These are phyloP conservation scores for Candida methanosorbosa DNA, from an alignment of 805 yeast genomes.

Conservation along the genomic window DNA sequence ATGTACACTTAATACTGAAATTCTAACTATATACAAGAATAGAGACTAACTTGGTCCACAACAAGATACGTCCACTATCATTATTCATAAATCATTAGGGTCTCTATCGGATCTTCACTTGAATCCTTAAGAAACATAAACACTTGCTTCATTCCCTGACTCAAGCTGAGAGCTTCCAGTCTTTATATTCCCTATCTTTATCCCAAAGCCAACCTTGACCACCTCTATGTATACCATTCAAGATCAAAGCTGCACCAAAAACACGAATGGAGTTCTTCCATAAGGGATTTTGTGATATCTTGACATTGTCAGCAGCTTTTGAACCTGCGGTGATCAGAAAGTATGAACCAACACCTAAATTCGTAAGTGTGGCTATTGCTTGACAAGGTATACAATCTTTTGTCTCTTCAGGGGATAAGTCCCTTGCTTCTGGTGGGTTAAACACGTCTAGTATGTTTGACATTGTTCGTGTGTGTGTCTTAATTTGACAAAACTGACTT, in stretches of 20 bases:
- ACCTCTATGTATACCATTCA: constrained; percentile 54
- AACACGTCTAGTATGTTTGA: constrained; percentile 48
- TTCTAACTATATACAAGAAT: no score
- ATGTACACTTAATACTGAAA: no score
- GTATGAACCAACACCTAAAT: constrained; percentile 55
- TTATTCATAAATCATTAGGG: no score
- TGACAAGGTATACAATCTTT: constrained; percentile 64
- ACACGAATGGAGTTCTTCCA: constrained; percentile 50
- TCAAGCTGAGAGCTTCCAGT: constrained; percentile 6
- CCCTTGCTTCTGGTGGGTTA: constrained; percentile 38
- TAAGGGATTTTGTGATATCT: constrained; percentile 31
- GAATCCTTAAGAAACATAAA: no score
- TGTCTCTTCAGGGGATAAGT: constrained; percentile 31
- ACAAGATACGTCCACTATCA: no score
- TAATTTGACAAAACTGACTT: no score
- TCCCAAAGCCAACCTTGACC: constrained; percentile 56
- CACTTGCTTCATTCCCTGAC: no score
- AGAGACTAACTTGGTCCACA: no score
- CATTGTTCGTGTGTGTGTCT: no score
- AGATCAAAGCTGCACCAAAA: constrained; percentile 45
- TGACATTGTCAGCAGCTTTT: constrained; percentile 36
- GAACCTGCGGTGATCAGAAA: constrained; percentile 33
- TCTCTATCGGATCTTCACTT: no score
- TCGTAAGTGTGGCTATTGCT: constrained; percentile 49
- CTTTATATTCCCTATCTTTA: constrained; percentile 20